Base-by-base conservation (phyloP, 164 flowering plant genomes). In the Magnolia changhungtana region DNA sequence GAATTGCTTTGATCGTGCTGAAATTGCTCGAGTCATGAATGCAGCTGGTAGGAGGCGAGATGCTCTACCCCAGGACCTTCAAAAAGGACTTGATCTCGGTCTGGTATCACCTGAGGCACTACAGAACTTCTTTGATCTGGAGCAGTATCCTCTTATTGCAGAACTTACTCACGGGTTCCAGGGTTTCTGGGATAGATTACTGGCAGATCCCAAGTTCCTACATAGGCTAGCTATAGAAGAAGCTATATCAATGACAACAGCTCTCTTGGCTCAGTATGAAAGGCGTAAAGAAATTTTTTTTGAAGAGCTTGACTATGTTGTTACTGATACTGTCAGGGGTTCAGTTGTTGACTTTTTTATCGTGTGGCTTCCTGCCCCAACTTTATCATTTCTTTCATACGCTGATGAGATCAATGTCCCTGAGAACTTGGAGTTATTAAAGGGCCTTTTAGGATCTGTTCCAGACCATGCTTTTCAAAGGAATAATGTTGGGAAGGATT, bases 311-410 rank as follows among this genome's bases (percentile, higher is more conserved):
- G 98, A 96, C 85, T 96, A 96, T 88, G 99, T 96, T 65, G 83
- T 91, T 52, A 93, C 98, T 31, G 99, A 96, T 80, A 89, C 92
- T 18, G 67, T 88, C 67, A 85, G 99, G 83, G 99, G 97, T 37
- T 18, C 81, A 49, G 92, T 96, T 29, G 98, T 93, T 73, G 98
- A 96, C 81, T 96, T 96, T 80, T 93, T 96, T 77, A 93, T 96
- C 13, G 99, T 96, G 67, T 96, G 99, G 99, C 98, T 96, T 85
- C 99, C 99, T 73, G 99, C 99, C 63, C 99, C 99, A 72, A 96
- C 98, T 49, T 24, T 96, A 45, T 91, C 99, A 27, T 96, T 93
- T 82, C 86, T 95, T 77, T 86, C 97, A n/a, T 84, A 71, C 81
- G 89, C 87, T 72, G 87, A 88, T 82, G 89, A 84, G 52, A 67